Conservation (phyloP, 768 basidiomycete genomes). For the Mrakia blollopis region DNA sequence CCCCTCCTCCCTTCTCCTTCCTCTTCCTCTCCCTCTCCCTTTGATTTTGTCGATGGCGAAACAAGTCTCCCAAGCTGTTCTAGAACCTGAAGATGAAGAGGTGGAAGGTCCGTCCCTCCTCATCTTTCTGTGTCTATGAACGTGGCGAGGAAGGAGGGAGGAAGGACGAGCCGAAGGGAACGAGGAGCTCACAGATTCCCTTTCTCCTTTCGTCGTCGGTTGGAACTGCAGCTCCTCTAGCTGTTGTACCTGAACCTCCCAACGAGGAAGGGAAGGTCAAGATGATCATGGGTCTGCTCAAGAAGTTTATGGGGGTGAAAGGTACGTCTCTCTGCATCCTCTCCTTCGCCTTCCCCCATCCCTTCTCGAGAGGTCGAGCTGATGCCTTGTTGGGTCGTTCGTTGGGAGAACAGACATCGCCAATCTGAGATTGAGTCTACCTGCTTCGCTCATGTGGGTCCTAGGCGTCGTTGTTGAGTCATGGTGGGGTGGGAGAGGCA, state of each 20-base stretch:
- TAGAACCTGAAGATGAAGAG: neutral
- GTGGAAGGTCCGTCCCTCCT: neutral
- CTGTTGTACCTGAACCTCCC: constrained; percentile 35
- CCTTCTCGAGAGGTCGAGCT: neutral
- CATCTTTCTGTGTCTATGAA: too few species aligned
- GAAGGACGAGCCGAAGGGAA: too few species aligned
- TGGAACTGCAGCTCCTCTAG: neutral
- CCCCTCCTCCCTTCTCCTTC: neutral
- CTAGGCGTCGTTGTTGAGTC: neutral
- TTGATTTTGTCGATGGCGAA: neutral
- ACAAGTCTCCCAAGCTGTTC: neutral
- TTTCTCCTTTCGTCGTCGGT: neutral
- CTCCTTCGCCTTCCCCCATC: neutral
- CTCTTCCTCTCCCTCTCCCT: neutral
- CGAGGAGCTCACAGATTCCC: neutral
- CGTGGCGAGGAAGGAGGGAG: neutral
- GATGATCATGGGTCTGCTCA: constrained; percentile 86
- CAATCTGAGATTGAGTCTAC: constrained; percentile 83
- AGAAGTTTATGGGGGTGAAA: constrained; percentile 55
- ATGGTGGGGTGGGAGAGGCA: neutral
- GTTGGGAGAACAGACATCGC: constrained; percentile 60
- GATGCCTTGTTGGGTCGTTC: neutral
- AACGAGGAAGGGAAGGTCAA: constrained; percentile 86
- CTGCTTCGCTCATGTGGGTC: constrained; percentile 67
- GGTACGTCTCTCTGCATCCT: neutral